A percentile compares a stretch with the other conserved stretches of the same genome.
These are phyloP conservation scores for Ceratocystis albifundus DNA, from an alignment of 2,329 filamentous ascomycete genomes.

Conservation along the genomic window DNA sequence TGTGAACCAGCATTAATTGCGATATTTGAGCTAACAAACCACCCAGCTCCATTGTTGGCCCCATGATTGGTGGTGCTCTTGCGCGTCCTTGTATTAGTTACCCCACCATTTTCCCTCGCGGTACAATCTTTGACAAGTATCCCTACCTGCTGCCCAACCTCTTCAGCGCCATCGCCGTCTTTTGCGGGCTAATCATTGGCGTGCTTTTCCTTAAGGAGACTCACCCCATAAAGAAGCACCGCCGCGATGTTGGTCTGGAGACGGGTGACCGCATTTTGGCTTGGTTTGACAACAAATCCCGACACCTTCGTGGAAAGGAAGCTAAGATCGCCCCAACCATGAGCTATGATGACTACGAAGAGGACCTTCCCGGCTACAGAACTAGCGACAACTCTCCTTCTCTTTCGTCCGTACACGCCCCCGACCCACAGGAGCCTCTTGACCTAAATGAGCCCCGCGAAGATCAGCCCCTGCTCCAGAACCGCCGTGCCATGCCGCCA, in stretches of 20 bases:
- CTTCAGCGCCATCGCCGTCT: constrained; percentile 71
- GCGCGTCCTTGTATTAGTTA: constrained; percentile 78
- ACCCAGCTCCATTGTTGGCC: constrained; percentile 73
- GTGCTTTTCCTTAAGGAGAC: constrained; percentile 89
- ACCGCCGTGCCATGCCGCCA: neutral
- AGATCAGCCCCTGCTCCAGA: constrained; percentile 16
- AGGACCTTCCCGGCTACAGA: constrained; percentile 57
- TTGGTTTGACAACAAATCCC: constrained; percentile 29
- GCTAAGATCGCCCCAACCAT: neutral
- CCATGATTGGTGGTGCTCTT: constrained; percentile 79
- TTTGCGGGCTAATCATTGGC: constrained; percentile 64
- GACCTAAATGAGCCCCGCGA: constrained; percentile 28
- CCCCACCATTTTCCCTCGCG: constrained; percentile 57
- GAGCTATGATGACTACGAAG: constrained; percentile 35
- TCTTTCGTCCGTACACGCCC: constrained; percentile 30
- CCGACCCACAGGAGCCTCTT: constrained; percentile 30
- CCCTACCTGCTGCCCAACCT: constrained; percentile 88
- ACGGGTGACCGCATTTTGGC: constrained; percentile 58
- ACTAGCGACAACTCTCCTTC: constrained; percentile 46
- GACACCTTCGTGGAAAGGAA: constrained; percentile 1
- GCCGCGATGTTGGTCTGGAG: constrained; percentile 64
- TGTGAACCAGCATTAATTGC: neutral
- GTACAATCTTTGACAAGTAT: constrained; percentile 70
- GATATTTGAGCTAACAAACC: neutral
- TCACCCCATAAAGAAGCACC: constrained; percentile 66